phyloP scores from a whole-genome alignment of 2,329 filamentous ascomycete genomes.

The Exophiala calicioides region DNA sequence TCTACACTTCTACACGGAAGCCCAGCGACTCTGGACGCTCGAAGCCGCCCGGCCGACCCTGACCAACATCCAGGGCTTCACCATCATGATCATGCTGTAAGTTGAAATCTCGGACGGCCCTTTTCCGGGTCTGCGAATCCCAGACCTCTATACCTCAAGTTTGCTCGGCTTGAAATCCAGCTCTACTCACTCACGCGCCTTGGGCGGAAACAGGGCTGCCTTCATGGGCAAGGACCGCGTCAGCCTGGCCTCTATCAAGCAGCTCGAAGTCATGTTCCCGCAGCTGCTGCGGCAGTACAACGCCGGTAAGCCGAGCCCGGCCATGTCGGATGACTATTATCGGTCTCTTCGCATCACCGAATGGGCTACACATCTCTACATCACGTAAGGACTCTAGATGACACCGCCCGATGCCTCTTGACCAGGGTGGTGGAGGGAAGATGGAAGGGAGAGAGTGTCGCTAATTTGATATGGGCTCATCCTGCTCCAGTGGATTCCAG shows the following conservation, averaged over 20 bases:
- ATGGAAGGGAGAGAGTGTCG: too few relatives aligned
- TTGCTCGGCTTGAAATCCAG: too few relatives aligned
- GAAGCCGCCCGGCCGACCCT: slow-evolving; percentile 39
- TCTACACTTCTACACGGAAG: slow-evolving; percentile 39
- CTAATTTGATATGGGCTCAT: slow-evolving; percentile 1
- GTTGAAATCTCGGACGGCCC: background rate
- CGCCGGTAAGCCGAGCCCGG: background rate
- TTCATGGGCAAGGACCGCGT: slow-evolving; percentile 21
- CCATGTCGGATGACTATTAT: slow-evolving; percentile 7
- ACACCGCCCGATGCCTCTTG: too few relatives aligned
- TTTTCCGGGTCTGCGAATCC: too few relatives aligned
- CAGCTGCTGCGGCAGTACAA: slow-evolving; percentile 11
- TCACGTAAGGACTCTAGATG: slow-evolving; percentile 7
- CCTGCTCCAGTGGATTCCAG: slow-evolving; percentile 8
- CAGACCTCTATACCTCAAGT: too few relatives aligned
- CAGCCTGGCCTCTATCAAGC: slow-evolving; percentile 15
- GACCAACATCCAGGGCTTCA: slow-evolving; percentile 40
- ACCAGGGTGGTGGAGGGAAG: too few relatives aligned
- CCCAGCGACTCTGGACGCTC: slow-evolving; percentile 39
- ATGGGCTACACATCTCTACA: slow-evolving; percentile 20
- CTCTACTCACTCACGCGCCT: background rate
- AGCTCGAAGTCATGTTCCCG: slow-evolving; percentile 19
- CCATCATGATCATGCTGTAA: slow-evolving; percentile 35
- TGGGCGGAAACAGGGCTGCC: slow-evolving; percentile 3
- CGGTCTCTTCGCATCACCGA: slow-evolving; percentile 15